Evolutionary conservation across 2,329 filamentous ascomycete genomes (phyloP), one percentile per base, ranked within the genome.

Genomic region (Cephalotrichum gorgonifer): DNA sequence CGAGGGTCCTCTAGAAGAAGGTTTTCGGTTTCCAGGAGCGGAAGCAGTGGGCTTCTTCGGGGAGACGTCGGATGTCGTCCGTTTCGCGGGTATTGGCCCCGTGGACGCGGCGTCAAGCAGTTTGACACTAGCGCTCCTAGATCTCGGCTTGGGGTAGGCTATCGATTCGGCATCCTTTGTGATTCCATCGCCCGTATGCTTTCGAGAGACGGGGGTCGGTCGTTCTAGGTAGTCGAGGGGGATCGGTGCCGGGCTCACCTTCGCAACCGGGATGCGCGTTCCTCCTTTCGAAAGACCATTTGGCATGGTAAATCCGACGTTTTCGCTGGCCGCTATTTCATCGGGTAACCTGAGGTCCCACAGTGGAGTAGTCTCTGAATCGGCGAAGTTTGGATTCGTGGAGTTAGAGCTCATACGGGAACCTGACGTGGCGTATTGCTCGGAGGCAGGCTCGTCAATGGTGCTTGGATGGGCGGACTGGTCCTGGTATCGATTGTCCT

Each of bases 201-300:
- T 49, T 50, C 89, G 79, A 49, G 75, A 69, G 42, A 84, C 71
- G 22, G 81, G 81, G 23, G 79, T 81, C 57, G 88, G 85, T 54
- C 89, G 79, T 55, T 91, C 89, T 43, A 88, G 72, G 54, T 83
- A 79, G 45, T 85, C 79, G 47, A 77, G 64, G 2, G 86, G 78
- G 51, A 94, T 83, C 11, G 89, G 88, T 20, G 81, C 76, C 2
- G 86, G 85, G 61, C 88, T 95, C 14, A 78, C 71, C 58, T 88
- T 90, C 27, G 88, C 82, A 33, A 97, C 75, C 1, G 93, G 93
- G 61, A 98, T 96, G 48, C 88, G 82, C 42, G 91, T 95, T 70
- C 68, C 78, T 69, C 72, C 78, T 67, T 75, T 85, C 59, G 62
- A 74, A 54, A 62, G 69, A 55, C 57, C 76, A 66, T 66, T 77